Evolutionary conservation across 495 filamentous ascomycete species (phyloP).

Genomic region (Penicillium ucsense): DNA sequence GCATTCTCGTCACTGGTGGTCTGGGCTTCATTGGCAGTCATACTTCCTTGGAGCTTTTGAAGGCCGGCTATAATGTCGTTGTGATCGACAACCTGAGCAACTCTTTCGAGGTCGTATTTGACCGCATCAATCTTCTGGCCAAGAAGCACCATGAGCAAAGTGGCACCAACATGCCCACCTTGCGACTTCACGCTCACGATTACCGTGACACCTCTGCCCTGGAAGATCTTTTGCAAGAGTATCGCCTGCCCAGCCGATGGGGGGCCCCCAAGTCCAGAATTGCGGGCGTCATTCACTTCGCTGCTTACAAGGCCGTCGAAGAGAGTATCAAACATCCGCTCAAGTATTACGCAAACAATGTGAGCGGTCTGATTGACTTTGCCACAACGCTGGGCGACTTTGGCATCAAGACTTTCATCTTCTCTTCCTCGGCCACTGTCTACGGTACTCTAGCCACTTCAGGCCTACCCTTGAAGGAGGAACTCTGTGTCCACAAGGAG

Average conservation of each 20-base stretch:
- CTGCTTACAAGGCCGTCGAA: conserved; percentile 49
- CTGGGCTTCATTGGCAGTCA: conserved; percentile 59
- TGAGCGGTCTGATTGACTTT: conserved; percentile 53
- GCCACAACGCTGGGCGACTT: conserved; percentile 44
- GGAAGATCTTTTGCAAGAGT: conserved; percentile 29
- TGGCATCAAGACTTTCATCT: conserved; percentile 56
- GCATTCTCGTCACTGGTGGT: conserved; percentile 55
- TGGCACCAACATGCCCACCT: conserved; percentile 35
- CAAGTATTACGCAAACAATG: conserved; percentile 58
- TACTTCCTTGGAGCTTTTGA: conserved; percentile 52
- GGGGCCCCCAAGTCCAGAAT: conserved; percentile 42
- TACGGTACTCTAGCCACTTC: conserved; percentile 48
- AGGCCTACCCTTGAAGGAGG: conserved; percentile 46
- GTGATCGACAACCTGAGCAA: conserved; percentile 58
- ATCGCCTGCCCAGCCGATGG: conserved; percentile 25
- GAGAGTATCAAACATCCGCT: conserved; percentile 45
- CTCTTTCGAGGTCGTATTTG: conserved; percentile 43
- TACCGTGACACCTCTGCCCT: conserved; percentile 42
- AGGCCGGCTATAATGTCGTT: conserved; percentile 52
- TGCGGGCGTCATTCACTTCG: conserved; percentile 54
- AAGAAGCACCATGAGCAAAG: conserved; percentile 37
- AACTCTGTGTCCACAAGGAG: conserved; percentile 48
- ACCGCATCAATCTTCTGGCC: conserved; percentile 42
- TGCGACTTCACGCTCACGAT: conserved; percentile 49
- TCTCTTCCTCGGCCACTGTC: conserved; percentile 57